phyloP scores from a whole-genome alignment of 2,329 filamentous ascomycete genomes.

The Penicillium sp. region DNA sequence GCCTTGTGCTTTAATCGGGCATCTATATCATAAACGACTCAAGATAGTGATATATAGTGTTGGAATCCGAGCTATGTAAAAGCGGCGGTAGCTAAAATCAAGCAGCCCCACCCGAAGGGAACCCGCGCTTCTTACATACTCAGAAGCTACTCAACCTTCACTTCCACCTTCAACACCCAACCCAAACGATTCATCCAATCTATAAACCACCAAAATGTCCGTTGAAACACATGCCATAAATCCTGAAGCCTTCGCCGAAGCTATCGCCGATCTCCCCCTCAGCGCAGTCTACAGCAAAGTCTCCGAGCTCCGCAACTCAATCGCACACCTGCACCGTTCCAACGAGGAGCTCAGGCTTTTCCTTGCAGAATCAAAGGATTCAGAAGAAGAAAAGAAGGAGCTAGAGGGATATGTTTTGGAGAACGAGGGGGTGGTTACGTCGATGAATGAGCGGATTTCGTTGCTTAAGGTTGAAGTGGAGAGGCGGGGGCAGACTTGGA shows the following conservation, averaged over 20 bases:
- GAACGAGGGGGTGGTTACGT: constrained; percentile 57
- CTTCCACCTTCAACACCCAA: neutral
- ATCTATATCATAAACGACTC: too few relatives aligned
- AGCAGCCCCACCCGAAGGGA: neutral
- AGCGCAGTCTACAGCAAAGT: constrained; percentile 62
- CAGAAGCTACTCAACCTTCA: neutral
- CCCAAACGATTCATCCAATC: neutral
- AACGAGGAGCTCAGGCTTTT: constrained; percentile 59
- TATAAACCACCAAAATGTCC: constrained; percentile 45
- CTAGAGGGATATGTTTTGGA: constrained; percentile 50
- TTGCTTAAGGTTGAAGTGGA: constrained; percentile 55
- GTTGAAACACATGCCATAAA: constrained; percentile 50
- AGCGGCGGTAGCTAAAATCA: neutral
- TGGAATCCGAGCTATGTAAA: too few relatives aligned
- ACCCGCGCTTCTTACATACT: neutral
- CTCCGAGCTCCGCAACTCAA: constrained; percentile 60
- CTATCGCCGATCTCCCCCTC: constrained; percentile 59
- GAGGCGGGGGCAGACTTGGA: constrained; percentile 57
- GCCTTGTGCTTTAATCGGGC: too few relatives aligned
- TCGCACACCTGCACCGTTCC: constrained; percentile 57
- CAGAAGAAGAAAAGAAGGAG: constrained; percentile 47
- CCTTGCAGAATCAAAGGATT: constrained; percentile 49
- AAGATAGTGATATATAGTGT: too few relatives aligned
- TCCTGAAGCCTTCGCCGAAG: constrained; percentile 53
- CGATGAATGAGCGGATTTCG: constrained; percentile 57